Conservation (phyloP, 495 filamentous ascomycete genomes). For the Penicillium cataractarum region DNA sequence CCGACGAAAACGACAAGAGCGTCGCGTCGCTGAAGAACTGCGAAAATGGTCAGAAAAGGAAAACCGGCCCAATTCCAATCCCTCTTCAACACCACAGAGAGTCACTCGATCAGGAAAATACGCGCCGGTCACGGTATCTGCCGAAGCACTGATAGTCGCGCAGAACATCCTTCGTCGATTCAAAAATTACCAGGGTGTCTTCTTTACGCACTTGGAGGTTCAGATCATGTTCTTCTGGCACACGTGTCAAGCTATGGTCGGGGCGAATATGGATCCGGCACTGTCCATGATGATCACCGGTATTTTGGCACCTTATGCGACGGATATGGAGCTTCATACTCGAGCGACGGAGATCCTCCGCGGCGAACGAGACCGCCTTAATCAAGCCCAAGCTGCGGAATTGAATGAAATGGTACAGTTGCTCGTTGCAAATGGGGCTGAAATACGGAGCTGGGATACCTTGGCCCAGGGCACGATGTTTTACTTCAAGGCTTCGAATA, state of each 20-base stretch:
- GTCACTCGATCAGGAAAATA: background rate
- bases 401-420: background rate
- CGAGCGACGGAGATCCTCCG: background rate
- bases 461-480: background rate
- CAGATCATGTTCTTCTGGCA: conserved; percentile 8
- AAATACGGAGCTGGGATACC: background rate
- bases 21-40: conserved; percentile 1
- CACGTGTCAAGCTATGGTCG: background rate
- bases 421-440: background rate
- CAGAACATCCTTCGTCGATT: background rate
- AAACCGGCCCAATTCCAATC: background rate
- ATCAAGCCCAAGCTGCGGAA: background rate
- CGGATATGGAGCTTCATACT: background rate
- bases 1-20: background rate
- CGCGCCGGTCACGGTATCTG: background rate
- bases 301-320: background rate
- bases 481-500: background rate
- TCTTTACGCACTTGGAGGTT: background rate
- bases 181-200: background rate
- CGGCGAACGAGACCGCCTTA: too few species aligned
- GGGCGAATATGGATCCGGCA: background rate
- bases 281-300: background rate
- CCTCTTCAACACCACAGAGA: background rate
- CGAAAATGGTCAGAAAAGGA: background rate
- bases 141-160: background rate